phyloP scores from a whole-genome alignment of 2,329 filamentous ascomycete species.

The Teratosphaeria viscida region DNA sequence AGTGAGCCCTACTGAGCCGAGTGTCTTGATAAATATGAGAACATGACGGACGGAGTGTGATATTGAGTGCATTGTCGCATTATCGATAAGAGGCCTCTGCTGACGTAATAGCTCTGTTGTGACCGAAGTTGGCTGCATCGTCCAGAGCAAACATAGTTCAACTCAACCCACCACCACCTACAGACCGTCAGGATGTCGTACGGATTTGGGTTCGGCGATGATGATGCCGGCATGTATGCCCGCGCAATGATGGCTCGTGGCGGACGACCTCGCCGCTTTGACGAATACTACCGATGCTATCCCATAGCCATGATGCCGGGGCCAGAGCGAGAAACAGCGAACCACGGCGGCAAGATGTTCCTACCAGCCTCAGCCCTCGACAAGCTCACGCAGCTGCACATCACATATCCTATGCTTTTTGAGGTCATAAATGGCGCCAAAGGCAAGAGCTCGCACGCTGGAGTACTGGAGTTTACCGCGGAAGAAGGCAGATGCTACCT shows the following conservation, averaged over 20 bases:
- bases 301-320: conserved; percentile 90
- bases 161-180: background rate
- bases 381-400: conserved; percentile 90
- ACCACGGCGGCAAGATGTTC: conserved; percentile 96
- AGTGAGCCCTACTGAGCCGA: too few relatives aligned
- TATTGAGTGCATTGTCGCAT: too few relatives aligned
- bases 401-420: conserved; percentile 95
- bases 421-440: conserved; percentile 85
- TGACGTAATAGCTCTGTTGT: background rate
- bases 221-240: conserved; percentile 44
- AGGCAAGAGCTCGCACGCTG: conserved; percentile 74
- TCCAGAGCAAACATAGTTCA: background rate
- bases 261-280: conserved; percentile 63
- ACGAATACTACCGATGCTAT: conserved; percentile 98
- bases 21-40: too few relatives aligned
- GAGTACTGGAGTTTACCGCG: conserved; percentile 93
- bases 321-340: conserved; percentile 76
- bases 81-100: too few relatives aligned
- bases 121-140: background rate
- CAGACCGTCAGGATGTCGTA: conserved; percentile 13
- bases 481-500: conserved; percentile 95
- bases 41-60: too few relatives aligned
- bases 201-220: conserved; percentile 40
- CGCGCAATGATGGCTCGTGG: conserved; percentile 42
- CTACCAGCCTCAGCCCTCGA: conserved; percentile 93